Evolutionary conservation across 345 rosid genomes (phyloP), one percentile per base, ranked within the genome.

Genomic region (Lumnitzera littorea): DNA sequence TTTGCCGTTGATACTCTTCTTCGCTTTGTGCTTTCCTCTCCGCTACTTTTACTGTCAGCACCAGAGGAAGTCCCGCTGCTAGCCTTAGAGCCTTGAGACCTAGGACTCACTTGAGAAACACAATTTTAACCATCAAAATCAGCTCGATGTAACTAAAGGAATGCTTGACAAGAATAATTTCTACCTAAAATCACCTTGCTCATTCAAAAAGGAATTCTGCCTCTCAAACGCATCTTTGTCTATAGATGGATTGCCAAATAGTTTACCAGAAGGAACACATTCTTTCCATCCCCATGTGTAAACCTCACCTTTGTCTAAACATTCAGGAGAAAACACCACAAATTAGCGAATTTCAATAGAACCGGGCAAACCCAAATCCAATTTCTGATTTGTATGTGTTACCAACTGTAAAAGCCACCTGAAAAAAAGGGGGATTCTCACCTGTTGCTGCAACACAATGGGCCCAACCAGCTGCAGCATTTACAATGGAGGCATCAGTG

Each of bases 261-360:
- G 72, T 57, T 80, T 88, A 59, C 97, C 99, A 11, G 99, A 78
- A 36, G 99, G 97, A 66, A 95, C 77, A 69, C 99, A 95, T 72
- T 95, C 99, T 67, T 76, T 88, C 99, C 99, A 95, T 54, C 99
- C 99, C 99, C 99, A 95, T 29, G 99, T 91, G 65, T 80, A 91
- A 58, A 95, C 91, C 62, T 86, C 89, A 41, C 82, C 96, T 16
- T 27, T 68, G 50, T 78, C 99, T 95, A 74, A 54, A 47, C 68
- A 69, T 52, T 71, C 14, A 15, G 56, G 72, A 71, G 36, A 5
- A n/a, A 56, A 63, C 15, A 24, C 10, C 31, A 27, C 31, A 25
- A 63, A 17, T 46, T 50, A 62, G 51, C 41, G 41, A 20, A 15
- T 10, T 17, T 58, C 3, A 2, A 46, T 41, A 43, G 27, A 58